Evolutionary conservation across 2,329 filamentous ascomycete genomes (phyloP).

Genomic region (Penicillium sp.): DNA sequence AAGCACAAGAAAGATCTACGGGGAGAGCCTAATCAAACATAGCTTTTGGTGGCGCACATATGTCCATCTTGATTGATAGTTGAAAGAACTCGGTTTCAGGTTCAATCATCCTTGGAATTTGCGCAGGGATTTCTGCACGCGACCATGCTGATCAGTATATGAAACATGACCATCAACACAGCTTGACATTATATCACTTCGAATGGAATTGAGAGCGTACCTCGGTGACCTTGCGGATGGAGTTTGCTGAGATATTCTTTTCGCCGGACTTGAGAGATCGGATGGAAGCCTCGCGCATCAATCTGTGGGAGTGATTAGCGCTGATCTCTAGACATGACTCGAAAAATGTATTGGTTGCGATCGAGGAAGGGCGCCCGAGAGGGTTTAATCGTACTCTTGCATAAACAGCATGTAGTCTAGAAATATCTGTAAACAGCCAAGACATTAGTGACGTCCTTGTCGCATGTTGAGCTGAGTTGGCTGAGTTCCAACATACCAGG

Average conservation of each 20-base stretch:
- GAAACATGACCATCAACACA: not conserved
- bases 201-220: slow-evolving; percentile 46
- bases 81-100: not conserved
- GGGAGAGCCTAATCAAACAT: not conserved
- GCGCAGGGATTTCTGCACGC: slow-evolving; percentile 59
- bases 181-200: not conserved
- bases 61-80: not conserved
- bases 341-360: not conserved
- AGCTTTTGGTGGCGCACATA: not conserved
- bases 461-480: not conserved
- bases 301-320: slow-evolving; percentile 45
- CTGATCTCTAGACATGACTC: not conserved
- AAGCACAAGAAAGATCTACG: not conserved
- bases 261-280: slow-evolving; percentile 73
- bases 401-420: slow-evolving; percentile 83
- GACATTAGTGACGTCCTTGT: not conserved
- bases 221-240: slow-evolving; percentile 74
- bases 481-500: slow-evolving; percentile 56
- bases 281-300: slow-evolving; percentile 78
- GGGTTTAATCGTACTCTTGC: slow-evolving; percentile 52
- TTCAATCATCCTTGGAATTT: slow-evolving; percentile 64
- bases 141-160: not conserved
- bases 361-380: not conserved
- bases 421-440: slow-evolving; percentile 63
- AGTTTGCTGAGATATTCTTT: slow-evolving; percentile 70